Evolutionary conservation across 2,329 filamentous ascomycete species (phyloP).

Genomic region (Magnaporthiopsis rhizophila): DNA sequence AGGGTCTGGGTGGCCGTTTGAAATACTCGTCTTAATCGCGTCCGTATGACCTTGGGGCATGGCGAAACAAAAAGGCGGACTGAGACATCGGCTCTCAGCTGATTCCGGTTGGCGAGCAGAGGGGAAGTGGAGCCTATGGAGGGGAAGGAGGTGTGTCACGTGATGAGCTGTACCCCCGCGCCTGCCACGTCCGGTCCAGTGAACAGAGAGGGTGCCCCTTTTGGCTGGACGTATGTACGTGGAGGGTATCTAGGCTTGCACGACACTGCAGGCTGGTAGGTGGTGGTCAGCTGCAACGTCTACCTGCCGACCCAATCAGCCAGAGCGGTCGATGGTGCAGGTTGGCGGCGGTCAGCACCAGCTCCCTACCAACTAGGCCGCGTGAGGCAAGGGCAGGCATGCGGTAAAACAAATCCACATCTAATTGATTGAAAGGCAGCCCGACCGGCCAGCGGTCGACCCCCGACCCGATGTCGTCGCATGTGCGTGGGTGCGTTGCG

Average conservation of each 20-base stretch:
- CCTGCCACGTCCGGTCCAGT: not conserved
- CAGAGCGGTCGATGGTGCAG: not conserved
- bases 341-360: not conserved
- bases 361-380: not conserved
- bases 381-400: not conserved
- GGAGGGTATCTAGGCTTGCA: not conserved
- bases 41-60: not conserved
- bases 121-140: not conserved
- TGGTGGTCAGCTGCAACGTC: not conserved
- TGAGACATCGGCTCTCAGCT: not conserved
- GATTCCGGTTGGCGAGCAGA: not conserved
- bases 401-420: no score
- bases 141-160: not conserved
- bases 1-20: no score
- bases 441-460: not conserved
- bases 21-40: no score
- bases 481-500: not conserved
- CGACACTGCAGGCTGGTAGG: not conserved
- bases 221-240: not conserved
- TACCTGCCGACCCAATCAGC: not conserved
- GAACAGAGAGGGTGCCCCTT: not conserved
- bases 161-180: not conserved
- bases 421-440: not conserved
- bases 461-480: not conserved
- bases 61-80: not conserved